Evolutionary conservation across 352 stramenopile species (phyloP), one percentile per base, ranked within the genome.

Genomic region (Albugo candida): DNA sequence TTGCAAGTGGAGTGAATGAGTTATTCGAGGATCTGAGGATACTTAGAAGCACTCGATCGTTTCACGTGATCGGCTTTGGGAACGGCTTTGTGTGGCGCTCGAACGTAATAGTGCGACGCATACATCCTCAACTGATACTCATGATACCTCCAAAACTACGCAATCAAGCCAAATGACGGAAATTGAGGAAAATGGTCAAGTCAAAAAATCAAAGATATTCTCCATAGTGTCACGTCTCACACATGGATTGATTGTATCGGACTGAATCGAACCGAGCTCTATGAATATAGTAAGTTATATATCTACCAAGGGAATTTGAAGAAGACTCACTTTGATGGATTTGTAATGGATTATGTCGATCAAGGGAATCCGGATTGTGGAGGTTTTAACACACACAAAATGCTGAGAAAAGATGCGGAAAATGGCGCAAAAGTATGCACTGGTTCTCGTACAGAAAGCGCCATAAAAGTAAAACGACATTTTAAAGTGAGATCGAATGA

Each of bases 11-110:
- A 18, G 64, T 95, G 12, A 65, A 93, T 52, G 86, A 96, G 46
- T 55, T 96, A 10, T 59, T 96, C 3, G 50, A 56, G n/a, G 61
- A 85, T 45, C 51, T 95, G 43, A 67, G 95, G 41, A 91, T 96
- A 49, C 52, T 81, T 27, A 77, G 79, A 0, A 58, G 47, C 0
- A 68, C 65, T 0, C 51, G 71, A 21, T 81, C 80, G 0, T 95
- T 95, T 49, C 79, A 94, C 43, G 31, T 96, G 5, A 54, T 95
- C 14, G 83, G 85, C 0, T 86, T 95, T 45, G 85, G 85, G 11
- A 94, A 93, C 38, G 84, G 63, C 65, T 12, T 44, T 74, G 2
- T 73, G 73, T 37, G 64, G 64, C 14, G 8, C 24, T 8, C 60
- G 68, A 21, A 49, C 41, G 12, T 38, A 43, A 44, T 82, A 81